Conservation (phyloP, 257 asterid species). For the Verbascum thapsus region DNA sequence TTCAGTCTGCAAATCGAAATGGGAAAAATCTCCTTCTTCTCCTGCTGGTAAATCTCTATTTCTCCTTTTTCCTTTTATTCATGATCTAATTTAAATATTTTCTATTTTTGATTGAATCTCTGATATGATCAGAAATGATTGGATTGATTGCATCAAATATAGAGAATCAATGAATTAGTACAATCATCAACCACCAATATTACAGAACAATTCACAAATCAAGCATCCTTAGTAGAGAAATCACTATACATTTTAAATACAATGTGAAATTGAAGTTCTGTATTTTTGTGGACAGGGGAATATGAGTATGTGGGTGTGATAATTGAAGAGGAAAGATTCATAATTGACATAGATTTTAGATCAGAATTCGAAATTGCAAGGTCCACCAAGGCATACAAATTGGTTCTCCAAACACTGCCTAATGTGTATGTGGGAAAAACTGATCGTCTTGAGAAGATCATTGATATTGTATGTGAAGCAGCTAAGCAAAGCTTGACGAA, state of each 20-base stretch:
- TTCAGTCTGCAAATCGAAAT: slow-evolving; percentile 63
- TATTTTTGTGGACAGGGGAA: slow-evolving; percentile 38
- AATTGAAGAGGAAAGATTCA: slow-evolving; percentile 46
- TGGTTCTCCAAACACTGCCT: slow-evolving; percentile 55
- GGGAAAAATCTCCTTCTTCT: slow-evolving; percentile 54
- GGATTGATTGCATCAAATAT: too few relatives aligned
- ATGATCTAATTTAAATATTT: too few relatives aligned
- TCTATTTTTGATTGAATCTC: too few relatives aligned
- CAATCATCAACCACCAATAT: too few relatives aligned
- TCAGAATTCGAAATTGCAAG: slow-evolving; percentile 78
- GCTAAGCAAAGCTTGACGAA: slow-evolving; percentile 65
- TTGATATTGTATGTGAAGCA: slow-evolving; percentile 52
- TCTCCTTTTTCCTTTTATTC: background rate
- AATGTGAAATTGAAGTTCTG: background rate
- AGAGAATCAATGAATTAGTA: too few relatives aligned
- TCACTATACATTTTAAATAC: too few relatives aligned
- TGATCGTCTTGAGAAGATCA: slow-evolving; percentile 61
- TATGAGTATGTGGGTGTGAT: slow-evolving; percentile 67
- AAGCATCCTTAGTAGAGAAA: too few relatives aligned
- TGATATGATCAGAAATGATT: too few relatives aligned
- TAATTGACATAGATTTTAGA: slow-evolving; percentile 61
- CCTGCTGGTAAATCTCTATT: slow-evolving; percentile 48
- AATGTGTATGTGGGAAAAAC: slow-evolving; percentile 55
- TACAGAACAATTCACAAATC: too few relatives aligned
- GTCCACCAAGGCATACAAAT: slow-evolving; percentile 55